Evolutionary conservation across 441 rosid species (phyloP), one percentile per base, ranked within the genome.

Genomic region (Pelargonium australe): DNA sequence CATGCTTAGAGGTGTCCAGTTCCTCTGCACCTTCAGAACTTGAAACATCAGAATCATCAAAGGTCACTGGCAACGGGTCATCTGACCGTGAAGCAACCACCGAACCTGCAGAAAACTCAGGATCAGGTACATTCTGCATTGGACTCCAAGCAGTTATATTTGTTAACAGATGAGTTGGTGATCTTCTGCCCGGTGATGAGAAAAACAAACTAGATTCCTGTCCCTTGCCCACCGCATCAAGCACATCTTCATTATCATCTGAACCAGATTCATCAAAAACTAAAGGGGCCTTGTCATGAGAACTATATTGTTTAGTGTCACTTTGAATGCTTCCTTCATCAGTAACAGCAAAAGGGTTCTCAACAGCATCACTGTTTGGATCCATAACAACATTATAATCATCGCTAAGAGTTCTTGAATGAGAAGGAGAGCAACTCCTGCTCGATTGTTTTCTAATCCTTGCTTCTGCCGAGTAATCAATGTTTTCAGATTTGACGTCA

Each of bases 231-330:
- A 79, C 80, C 0, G 51, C 58, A 23, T 83, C 82, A 61, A 84
- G 79, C 40, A 72, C 74, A 71, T 70, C 72, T 45, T 70, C 83
- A 69, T 79, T 81, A 70, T 78, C 79, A 71, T 81, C 87, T 57
- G 85, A 91, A 60, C 79, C 79, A 77, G 77, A 85, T 79, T 88
- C 86, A 79, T 91, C 92, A 73, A 81, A 89, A 76, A 81, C 76
- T 23, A 61, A 74, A 44, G 79, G 71, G 71, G 80, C 76, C 73
- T 73, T 68, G 60, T 72, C 85, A 74, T 67, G 64, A 14, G 75
- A 25, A 72, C 68, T 69, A 65, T 61, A 64, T 73, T 78, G 80
- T 75, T 80, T 60, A 55, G 76, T 70, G 73, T 79, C 77, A 47
- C 76, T 81, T 53, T 53, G 80, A 70, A 74, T 19, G 44, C 55